phyloP scores from a whole-genome alignment of 257 asterid genomes.

The Buddleja alternifolia region DNA sequence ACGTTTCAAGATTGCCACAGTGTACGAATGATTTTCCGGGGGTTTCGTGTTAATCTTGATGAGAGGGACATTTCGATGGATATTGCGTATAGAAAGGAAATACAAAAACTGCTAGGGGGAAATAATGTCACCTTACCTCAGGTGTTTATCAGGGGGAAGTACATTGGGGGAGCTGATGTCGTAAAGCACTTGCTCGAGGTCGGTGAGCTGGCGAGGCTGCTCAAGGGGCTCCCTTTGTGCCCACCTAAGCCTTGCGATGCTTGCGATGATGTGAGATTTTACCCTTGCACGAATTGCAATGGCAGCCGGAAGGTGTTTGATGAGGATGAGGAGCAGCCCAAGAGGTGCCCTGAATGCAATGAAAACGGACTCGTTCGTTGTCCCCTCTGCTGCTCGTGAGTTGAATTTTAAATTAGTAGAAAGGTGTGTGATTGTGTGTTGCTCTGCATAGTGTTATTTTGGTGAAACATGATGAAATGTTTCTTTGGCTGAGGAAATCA shows the following conservation, averaged over 20 bases:
- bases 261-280: conserved; percentile 58
- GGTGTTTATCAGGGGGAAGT: conserved; percentile 66
- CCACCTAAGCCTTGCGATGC: conserved; percentile 45
- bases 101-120: conserved; percentile 57
- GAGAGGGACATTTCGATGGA: conserved; percentile 90
- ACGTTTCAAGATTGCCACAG: conserved; percentile 77
- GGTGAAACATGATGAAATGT: conserved; percentile 26
- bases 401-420: not conserved
- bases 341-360: conserved; percentile 59
- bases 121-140: conserved; percentile 59
- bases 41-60: conserved; percentile 60
- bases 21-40: conserved; percentile 64
- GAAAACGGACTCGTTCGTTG: conserved; percentile 87
- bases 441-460: conserved; percentile 20
- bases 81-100: conserved; percentile 55
- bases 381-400: conserved; percentile 59
- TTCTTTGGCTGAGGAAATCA: conserved; percentile 23
- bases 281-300: conserved; percentile 54
- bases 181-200: conserved; percentile 51
- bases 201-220: conserved; percentile 48
- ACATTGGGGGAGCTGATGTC: conserved; percentile 59
- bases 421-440: conserved; percentile 22
- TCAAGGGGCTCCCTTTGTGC: conserved; percentile 49
- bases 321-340: conserved; percentile 46
- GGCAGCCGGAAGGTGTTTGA: conserved; percentile 63